Base-by-base conservation (phyloP, 2,329 filamentous ascomycete genomes). In the Pseudopithomyces chartarum region DNA sequence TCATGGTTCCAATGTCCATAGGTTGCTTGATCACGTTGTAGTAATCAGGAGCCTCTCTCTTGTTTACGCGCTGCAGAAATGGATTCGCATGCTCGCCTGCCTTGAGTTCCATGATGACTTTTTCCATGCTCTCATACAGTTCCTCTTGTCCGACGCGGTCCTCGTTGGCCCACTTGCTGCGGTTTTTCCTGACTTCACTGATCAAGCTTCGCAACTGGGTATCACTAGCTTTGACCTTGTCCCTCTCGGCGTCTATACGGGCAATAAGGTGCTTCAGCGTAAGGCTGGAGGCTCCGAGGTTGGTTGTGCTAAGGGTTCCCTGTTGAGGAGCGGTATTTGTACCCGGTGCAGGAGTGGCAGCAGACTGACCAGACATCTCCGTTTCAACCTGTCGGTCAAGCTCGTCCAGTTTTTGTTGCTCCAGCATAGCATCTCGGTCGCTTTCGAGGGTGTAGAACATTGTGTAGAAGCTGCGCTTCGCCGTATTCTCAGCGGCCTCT, bases 141-240 rank as follows among this genome's bases (percentile, higher is more conserved):
- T 99, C 95, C 76, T 99, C 95, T 77, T 99, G 95, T 57, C 95
- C 94, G 59, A 99, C 90, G 65, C 96, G 95, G 67, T 99, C 95
- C 76, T 98, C 95, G 74, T 90, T 98, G 3, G 95, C 94, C 95
- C 95, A 99, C 79, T 99, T 99, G 77, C 94, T 98, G 68, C 95
- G 85, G 67, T 98, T 98, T 77, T 98, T 99, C 62, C 95, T 87
- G 17, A 99, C 95, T 76, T 99, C 95, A 68, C 95, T 97, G 85
- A 99, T 97, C 56, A 99, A 80, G 48, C 90, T 91, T 57, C 95
- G 87, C 57, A 99, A 82, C 72, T 99, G 94, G 22, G 92, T 90
- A 79, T 99, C 95, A 1, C 93, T 96, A 17, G 95, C 94, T 73
- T 88, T 87, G 51, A 99, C 94, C 79, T 91, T 87, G 63, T 92